Conservation (phyloP, 192 early-diverging fungal genomes). For the Geosiphon pyriformis region DNA sequence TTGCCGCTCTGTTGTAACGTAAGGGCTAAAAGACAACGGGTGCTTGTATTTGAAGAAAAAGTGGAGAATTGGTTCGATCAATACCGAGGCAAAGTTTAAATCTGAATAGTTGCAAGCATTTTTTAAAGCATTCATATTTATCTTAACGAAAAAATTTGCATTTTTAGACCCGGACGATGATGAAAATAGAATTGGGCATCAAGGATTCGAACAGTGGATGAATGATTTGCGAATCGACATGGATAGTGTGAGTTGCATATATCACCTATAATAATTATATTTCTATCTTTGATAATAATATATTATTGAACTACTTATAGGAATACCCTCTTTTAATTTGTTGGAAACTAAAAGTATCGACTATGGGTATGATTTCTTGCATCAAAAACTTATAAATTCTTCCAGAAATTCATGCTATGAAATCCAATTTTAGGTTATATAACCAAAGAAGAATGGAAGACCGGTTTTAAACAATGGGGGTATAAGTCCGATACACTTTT, state of each 20-base stretch:
- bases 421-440: neutral
- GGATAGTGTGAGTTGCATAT: neutral
- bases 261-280: neutral
- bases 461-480: neutral
- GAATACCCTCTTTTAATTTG: neutral
- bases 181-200: slow-evolving; percentile 2
- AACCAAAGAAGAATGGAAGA: slow-evolving; percentile 3
- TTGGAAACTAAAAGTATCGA: slow-evolving; percentile 3
- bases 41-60: neutral
- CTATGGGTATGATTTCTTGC: neutral
- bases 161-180: neutral
- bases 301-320: neutral
- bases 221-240: neutral
- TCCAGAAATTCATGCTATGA: neutral
- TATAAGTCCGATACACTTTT: neutral
- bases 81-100: neutral
- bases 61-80: neutral
- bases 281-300: neutral
- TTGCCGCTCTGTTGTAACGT: neutral
- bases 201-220: neutral
- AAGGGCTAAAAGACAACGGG: neutral
- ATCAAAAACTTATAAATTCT: neutral
- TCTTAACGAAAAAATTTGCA: neutral
- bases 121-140: neutral
- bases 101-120: neutral